Base-by-base conservation (phyloP, 352 stramenopile species). In the Phytophthora capsici region DNA sequence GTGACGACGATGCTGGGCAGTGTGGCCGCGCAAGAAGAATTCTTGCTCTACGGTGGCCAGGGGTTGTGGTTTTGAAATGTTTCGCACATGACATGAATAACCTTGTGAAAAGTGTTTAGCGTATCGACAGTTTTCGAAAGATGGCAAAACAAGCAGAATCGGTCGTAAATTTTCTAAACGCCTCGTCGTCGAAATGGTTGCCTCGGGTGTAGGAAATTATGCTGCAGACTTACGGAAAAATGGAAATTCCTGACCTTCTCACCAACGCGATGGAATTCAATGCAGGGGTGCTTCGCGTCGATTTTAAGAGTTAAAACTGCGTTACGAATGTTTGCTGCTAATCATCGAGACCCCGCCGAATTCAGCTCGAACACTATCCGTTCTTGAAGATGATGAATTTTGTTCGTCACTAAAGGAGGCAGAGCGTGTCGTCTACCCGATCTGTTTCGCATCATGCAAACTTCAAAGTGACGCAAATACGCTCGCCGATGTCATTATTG, bases 161-260 rank as follows among this genome's bases (percentile, higher is more conserved):
- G 5, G 49, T 61, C 17, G 53, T 69, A 3, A 58, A 69, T 8
- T 44, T 20, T 26, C 28, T 69, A 1, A 69, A 63, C 19, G 40
- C n/a, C 1, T 69, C 61, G 6, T 50, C 45, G 25, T 36, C 26
- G 10, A 58, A 63, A 49, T 63, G 52, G 37, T 14, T 63, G 17
- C n/a, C 47, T 10, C 23, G 28, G 17, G 45, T 22, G 40, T 25
- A 43, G 4, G 20, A 46, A n/a, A 22, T 48, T 2, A 69, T 63
- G 61, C 13, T 48, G 2, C 25, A 49, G 17, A 49, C 12, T 6
- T 69, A 69, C 26, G 61, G 53, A 22, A 41, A 49, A 53, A 46
- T 69, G 61, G 61, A 69, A 69, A 28, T 59, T 37, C 20, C 63
- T 63, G 46, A 52, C n/a, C n/a, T n/a, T n/a, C n/a, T n/a, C n/a